phyloP scores from a whole-genome alignment of 2,329 filamentous ascomycete species.

The Diaporthe vexans region DNA sequence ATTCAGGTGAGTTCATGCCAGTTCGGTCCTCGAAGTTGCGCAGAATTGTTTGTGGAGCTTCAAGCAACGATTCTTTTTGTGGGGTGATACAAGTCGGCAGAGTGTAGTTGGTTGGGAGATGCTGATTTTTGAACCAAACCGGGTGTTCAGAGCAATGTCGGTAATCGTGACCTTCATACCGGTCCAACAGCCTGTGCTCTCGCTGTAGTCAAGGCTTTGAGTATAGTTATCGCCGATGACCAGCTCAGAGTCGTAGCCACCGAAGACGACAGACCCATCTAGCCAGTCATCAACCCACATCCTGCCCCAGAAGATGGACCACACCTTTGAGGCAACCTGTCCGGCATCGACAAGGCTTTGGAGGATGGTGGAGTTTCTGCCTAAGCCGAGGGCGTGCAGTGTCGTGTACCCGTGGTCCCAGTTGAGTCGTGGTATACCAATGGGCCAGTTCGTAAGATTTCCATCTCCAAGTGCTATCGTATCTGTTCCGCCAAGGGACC shows the following conservation, averaged over 20 bases:
- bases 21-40: slow-evolving; percentile 43
- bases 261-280: slow-evolving; percentile 51
- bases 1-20: accelerated
- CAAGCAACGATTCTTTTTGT: slow-evolving; percentile 49
- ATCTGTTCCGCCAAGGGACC: not conserved
- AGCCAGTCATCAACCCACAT: slow-evolving; percentile 48
- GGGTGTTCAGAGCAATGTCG: slow-evolving; percentile 47
- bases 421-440: not conserved
- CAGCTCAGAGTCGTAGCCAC: slow-evolving; percentile 53
- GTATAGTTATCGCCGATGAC: slow-evolving; percentile 49
- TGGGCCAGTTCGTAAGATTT: not conserved
- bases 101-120: slow-evolving; percentile 45
- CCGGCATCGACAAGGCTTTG: slow-evolving; percentile 29
- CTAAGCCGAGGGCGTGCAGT: slow-evolving; percentile 39
- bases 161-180: slow-evolving; percentile 48
- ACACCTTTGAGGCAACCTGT: slow-evolving; percentile 48
- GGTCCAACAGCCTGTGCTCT: slow-evolving; percentile 47
- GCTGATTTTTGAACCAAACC: slow-evolving; percentile 46
- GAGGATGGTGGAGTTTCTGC: slow-evolving; percentile 49
- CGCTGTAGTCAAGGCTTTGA: slow-evolving; percentile 46
- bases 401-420: not conserved
- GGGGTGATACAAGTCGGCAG: slow-evolving; percentile 51
- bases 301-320: slow-evolving; percentile 55
- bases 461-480: not conserved
- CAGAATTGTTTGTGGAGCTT: slow-evolving; percentile 45